Evolutionary conservation across 2,329 filamentous ascomycete species (phyloP).

Genomic region (Clonostachys chloroleuca): DNA sequence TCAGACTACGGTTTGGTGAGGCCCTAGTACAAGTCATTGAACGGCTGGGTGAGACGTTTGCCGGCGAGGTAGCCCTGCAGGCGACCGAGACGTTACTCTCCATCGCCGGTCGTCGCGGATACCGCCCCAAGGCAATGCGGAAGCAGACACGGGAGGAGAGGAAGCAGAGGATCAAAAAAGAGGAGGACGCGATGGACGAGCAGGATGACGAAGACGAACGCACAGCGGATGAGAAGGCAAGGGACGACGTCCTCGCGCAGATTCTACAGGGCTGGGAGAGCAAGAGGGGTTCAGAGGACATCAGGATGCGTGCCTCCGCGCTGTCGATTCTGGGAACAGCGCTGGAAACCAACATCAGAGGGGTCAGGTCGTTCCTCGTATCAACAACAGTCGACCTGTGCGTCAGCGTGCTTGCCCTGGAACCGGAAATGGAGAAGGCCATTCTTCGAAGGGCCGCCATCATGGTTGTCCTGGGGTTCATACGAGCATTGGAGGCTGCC

Average conservation of each 20-base stretch:
- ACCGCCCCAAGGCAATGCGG: conserved; percentile 54
- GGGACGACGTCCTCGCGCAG: conserved; percentile 45
- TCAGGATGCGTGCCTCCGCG: conserved; percentile 65
- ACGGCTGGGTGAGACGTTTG: conserved; percentile 50
- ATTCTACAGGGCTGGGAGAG: conserved; percentile 67
- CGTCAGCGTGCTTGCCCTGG: conserved; percentile 58
- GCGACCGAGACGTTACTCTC: conserved; percentile 57
- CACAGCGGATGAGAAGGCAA: conserved; percentile 34
- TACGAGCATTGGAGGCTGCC: conserved; percentile 53
- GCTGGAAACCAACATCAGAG: conserved; percentile 56
- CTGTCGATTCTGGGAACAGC: conserved; percentile 58
- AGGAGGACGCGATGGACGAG: conserved; percentile 30
- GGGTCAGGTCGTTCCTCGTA: conserved; percentile 46
- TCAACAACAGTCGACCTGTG: conserved; percentile 58
- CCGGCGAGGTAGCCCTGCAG: conserved; percentile 43
- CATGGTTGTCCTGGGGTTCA: conserved; percentile 56
- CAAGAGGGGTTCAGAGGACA: conserved; percentile 61
- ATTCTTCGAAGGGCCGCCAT: conserved; percentile 66
- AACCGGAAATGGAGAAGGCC: conserved; percentile 53
- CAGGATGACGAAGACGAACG: conserved; percentile 40
- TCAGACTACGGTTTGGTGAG: conserved; percentile 65
- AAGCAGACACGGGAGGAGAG: conserved; percentile 48
- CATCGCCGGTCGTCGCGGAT: conserved; percentile 58
- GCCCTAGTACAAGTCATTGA: conserved; percentile 62
- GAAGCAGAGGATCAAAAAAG: conserved; percentile 43